A percentile compares a stretch with the other conserved stretches of the same genome.
phyloP scores from a whole-genome alignment of 768 basidiomycete genomes.

The Lentinula edodes region DNA sequence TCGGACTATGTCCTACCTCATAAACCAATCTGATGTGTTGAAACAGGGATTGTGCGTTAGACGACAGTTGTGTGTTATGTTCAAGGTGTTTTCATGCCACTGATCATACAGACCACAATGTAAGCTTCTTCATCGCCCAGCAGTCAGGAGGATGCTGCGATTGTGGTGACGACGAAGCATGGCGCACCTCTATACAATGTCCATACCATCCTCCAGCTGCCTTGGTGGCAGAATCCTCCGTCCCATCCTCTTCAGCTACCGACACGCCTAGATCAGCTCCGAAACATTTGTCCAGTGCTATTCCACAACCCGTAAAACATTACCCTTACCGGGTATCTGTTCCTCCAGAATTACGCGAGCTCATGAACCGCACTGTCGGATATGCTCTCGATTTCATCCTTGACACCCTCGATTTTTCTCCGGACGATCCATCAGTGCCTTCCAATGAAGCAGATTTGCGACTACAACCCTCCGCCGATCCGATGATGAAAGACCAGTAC shows the following conservation, averaged over 20 bases:
- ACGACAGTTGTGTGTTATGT: constrained; percentile 89
- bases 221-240: constrained; percentile 16
- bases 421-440: constrained; percentile 70
- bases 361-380: constrained; percentile 66
- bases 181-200: constrained; percentile 64
- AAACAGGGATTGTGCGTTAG: constrained; percentile 81
- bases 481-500: constrained; percentile 74
- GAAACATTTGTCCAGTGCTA: constrained; percentile 39
- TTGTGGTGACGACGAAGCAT: constrained; percentile 89
- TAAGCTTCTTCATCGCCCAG: constrained; percentile 89
- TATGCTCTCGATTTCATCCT: constrained; percentile 81
- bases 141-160: constrained; percentile 94
- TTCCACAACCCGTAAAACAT: constrained; percentile 51
- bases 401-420: constrained; percentile 76
- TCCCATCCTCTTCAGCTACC: constrained; percentile 11
- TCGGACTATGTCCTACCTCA: constrained; percentile 2
- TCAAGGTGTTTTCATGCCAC: constrained; percentile 85
- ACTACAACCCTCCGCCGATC: constrained; percentile 70
- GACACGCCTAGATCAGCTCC: constrained; percentile 38
- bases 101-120: constrained; percentile 83
- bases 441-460: constrained; percentile 63
- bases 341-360: constrained; percentile 66
- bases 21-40: neutral
- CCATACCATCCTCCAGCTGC: constrained; percentile 66
- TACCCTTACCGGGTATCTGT: constrained; percentile 52